phyloP scores from a whole-genome alignment of 345 rosid species.

The Gossypium ekmanianum region DNA sequence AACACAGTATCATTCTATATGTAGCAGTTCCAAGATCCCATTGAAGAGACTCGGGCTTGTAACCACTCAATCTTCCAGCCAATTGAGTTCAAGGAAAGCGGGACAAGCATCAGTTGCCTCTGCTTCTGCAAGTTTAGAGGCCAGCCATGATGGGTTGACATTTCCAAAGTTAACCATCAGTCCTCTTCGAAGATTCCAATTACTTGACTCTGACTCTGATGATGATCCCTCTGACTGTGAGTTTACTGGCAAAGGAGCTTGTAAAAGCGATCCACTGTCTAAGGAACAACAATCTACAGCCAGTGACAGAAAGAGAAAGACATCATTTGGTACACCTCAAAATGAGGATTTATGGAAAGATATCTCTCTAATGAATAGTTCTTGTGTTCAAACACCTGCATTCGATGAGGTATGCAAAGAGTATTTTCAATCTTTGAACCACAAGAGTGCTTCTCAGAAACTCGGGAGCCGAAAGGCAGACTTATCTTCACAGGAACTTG shows the following conservation, averaged over 20 bases:
- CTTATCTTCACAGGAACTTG: constrained; percentile 23
- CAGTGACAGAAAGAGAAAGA: constrained; percentile 34
- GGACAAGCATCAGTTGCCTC: constrained; percentile 36
- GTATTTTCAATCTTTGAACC: constrained; percentile 54
- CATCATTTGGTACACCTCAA: constrained; percentile 18
- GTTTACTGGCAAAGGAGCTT: constrained; percentile 28
- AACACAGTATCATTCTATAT: constrained; percentile 38
- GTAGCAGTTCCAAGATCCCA: constrained; percentile 65
- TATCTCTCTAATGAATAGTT: constrained; percentile 43
- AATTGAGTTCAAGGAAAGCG: constrained; percentile 23
- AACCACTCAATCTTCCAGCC: constrained; percentile 38
- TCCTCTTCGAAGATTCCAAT: constrained; percentile 82
- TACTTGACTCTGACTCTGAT: constrained; percentile 80
- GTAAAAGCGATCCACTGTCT: constrained; percentile 21
- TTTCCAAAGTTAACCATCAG: constrained; percentile 56
- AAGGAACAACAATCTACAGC: constrained; percentile 26
- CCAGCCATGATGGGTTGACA: constrained; percentile 28
- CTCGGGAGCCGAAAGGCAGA: constrained; percentile 26
- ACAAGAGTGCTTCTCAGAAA: constrained; percentile 32
- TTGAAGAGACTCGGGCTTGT: constrained; percentile 42
- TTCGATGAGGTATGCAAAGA: constrained; percentile 77
- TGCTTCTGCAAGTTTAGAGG: constrained; percentile 38
- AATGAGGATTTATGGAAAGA: constrained; percentile 64
- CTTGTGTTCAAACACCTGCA: constrained; percentile 62
- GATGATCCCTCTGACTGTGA: constrained; percentile 41